A percentile compares a stretch with the other conserved stretches of the same genome.
Conservation (phyloP, 495 filamentous ascomycete species). For the Saxispiralis lemnorum region DNA sequence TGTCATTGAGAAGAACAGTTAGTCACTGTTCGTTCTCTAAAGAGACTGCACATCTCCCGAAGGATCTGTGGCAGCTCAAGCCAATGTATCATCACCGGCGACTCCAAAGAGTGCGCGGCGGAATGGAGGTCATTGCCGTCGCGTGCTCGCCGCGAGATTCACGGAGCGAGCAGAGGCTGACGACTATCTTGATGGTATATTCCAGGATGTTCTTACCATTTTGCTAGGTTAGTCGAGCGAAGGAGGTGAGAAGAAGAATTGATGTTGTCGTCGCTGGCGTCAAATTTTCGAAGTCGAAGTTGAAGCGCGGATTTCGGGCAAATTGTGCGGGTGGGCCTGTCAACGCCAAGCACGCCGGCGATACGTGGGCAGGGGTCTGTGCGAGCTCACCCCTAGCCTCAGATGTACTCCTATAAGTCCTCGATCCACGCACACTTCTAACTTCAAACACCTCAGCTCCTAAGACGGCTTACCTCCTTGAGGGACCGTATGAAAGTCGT, state of each 20-base stretch:
- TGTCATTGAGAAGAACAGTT: slow-evolving; percentile 85
- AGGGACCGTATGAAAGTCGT: too few species aligned
- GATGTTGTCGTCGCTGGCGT: too few species aligned
- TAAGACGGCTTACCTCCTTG: too few species aligned
- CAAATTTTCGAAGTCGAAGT: too few species aligned
- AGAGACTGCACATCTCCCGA: slow-evolving; percentile 11
- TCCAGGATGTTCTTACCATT: slow-evolving; percentile 11
- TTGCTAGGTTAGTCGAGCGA: slow-evolving; percentile 5
- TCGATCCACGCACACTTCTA: too few species aligned
- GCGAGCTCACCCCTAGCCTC: too few species aligned
- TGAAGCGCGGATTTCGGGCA: too few species aligned
- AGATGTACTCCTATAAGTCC: too few species aligned
- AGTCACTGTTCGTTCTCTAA: slow-evolving; percentile 18
- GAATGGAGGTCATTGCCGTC: slow-evolving; percentile 11
- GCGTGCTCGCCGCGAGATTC: slow-evolving; percentile 3
- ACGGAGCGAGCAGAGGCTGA: slow-evolving; percentile 11
- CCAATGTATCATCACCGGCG: slow-evolving; percentile 9
- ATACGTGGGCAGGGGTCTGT: too few species aligned
- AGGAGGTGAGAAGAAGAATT: background rate
- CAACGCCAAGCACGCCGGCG: too few species aligned
- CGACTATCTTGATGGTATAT: background rate
- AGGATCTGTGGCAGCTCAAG: slow-evolving; percentile 12
- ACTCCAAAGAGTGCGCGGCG: slow-evolving; percentile 9
- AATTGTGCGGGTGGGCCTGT: too few species aligned
- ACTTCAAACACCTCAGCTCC: too few species aligned